A percentile compares a stretch with the other conserved stretches of the same genome.
Evolutionary conservation across 345 rosid genomes (phyloP).

Genomic region (Acer negundo): DNA sequence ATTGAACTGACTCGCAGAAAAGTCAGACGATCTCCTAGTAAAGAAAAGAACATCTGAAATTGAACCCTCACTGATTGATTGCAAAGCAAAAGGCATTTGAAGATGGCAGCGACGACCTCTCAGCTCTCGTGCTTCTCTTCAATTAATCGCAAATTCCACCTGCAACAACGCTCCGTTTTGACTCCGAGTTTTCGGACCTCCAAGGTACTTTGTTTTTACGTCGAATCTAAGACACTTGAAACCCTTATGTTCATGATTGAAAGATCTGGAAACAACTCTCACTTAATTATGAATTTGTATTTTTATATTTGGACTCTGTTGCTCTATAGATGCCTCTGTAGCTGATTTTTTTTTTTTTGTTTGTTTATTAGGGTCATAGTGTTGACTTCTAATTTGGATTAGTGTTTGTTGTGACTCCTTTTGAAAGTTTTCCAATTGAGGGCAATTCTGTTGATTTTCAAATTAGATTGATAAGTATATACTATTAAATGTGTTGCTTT

Average conservation of each 20-base stretch:
- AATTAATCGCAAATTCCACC: conserved; percentile 47
- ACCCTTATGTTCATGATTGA: not conserved
- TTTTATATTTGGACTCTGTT: not conserved
- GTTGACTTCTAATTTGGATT: too few relatives aligned
- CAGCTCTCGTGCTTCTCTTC: conserved; percentile 70
- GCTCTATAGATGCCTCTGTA: not conserved
- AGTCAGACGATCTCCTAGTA: not conserved
- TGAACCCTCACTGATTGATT: too few relatives aligned
- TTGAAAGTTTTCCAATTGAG: not conserved
- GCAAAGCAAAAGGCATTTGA: not conserved
- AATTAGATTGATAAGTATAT: not conserved
- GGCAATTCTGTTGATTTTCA: not conserved
- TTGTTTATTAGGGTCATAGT: too few relatives aligned
- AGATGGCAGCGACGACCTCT: conserved; percentile 41
- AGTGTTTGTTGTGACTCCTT: not conserved
- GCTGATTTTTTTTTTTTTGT: not conserved
- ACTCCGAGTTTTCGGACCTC: conserved; percentile 35
- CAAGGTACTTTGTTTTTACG: conserved; percentile 38
- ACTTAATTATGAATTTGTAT: not conserved
- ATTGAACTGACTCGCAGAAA: too few relatives aligned
- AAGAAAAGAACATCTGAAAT: not conserved
- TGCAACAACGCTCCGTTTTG: conserved; percentile 36
- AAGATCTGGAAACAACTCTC: not conserved
- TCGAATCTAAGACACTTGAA: not conserved
- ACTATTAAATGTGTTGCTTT: not conserved